phyloP scores from a whole-genome alignment of 2,329 filamentous ascomycete genomes.

The Sclerotinia spermophila region DNA sequence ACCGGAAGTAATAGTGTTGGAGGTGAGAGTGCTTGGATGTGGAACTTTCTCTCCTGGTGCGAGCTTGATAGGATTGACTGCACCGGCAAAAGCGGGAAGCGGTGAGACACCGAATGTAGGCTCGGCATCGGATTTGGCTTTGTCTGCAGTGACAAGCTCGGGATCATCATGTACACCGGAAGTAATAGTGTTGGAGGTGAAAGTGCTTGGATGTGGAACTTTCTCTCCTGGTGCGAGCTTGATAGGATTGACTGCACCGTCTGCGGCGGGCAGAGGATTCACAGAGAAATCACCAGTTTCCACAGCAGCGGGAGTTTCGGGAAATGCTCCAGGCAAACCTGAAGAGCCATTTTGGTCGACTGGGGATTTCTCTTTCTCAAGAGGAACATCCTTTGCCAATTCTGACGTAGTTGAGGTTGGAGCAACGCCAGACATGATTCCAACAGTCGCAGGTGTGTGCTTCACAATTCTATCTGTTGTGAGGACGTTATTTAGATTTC shows the following conservation, averaged over 20 bases:
- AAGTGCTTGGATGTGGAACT: conserved; percentile 63
- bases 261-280: conserved; percentile 60
- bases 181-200: conserved; percentile 67
- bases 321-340: conserved; percentile 64
- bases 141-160: conserved; percentile 62
- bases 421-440: conserved; percentile 62
- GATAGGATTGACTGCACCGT: conserved; percentile 73
- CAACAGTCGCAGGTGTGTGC: conserved; percentile 44
- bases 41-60: conserved; percentile 79
- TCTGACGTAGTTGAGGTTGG: conserved; percentile 69
- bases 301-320: conserved; percentile 61
- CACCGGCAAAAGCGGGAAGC: conserved; percentile 58
- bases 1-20: conserved; percentile 66
- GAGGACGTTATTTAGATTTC: conserved; percentile 92
- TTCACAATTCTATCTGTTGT: conserved; percentile 64
- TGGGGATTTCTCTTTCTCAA: conserved; percentile 45
- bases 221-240: conserved; percentile 75
- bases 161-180: conserved; percentile 74
- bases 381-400: conserved; percentile 63
- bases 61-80: conserved; percentile 76
- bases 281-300: conserved; percentile 46
- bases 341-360: conserved; percentile 39
- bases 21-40: conserved; percentile 57
- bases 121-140: conserved; percentile 38
- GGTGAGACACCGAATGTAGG: conserved; percentile 56